Conservation (phyloP, 2,329 filamentous ascomycete genomes). For the Grosmannia serpens region DNA sequence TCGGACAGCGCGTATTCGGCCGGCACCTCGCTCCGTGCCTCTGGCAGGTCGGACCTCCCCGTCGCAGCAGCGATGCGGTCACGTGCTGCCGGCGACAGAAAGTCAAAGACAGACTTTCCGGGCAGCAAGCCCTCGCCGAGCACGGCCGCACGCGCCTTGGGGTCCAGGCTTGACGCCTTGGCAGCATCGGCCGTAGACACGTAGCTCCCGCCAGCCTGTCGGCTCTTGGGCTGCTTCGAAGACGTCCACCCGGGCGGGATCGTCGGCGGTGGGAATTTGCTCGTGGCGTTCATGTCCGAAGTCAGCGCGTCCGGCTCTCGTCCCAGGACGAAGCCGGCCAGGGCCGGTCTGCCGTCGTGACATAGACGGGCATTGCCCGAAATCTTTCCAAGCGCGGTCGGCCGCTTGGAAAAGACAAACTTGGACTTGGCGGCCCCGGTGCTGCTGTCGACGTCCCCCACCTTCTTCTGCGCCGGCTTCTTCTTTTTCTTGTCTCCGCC, state of each 20-base stretch:
- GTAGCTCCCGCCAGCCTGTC: conserved; percentile 25
- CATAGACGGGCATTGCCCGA: conserved; percentile 51
- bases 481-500: conserved; percentile 75
- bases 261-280: conserved; percentile 50
- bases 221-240: conserved; percentile 32
- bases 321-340: conserved; percentile 70
- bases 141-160: conserved; percentile 63
- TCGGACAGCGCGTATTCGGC: conserved; percentile 50
- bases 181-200: conserved; percentile 66
- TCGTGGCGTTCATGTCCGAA: conserved; percentile 28
- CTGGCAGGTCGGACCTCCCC: conserved; percentile 66
- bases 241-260: conserved; percentile 67
- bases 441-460: neutral
- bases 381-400: conserved; percentile 51
- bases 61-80: conserved; percentile 65
- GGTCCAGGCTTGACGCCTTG: conserved; percentile 63
- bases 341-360: conserved; percentile 68
- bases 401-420: conserved; percentile 46
- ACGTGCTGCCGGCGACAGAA: conserved; percentile 65
- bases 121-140: conserved; percentile 73
- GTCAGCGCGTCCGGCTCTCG: conserved; percentile 35
- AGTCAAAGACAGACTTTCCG: conserved; percentile 94
- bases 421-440: conserved; percentile 45
- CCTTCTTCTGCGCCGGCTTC: conserved; percentile 33
- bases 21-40: conserved; percentile 63